Conservation (phyloP, 2,329 filamentous ascomycete species). For the Penicillium sp. region DNA sequence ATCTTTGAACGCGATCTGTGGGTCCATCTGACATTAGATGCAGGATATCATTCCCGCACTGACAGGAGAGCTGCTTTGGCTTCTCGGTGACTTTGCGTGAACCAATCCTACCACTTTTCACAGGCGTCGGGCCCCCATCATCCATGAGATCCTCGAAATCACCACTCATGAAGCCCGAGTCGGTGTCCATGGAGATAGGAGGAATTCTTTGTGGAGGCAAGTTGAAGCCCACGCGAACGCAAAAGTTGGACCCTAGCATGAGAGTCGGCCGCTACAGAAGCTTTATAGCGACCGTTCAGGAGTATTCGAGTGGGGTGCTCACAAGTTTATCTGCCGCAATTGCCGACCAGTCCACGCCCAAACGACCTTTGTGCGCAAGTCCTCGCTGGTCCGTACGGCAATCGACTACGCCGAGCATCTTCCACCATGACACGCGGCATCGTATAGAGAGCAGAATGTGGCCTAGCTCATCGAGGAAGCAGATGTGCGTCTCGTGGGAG, state of each 20-base stretch:
- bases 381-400: slow-evolving; percentile 57
- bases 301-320: too few relatives aligned
- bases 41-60: slow-evolving; percentile 73
- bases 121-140: slow-evolving; percentile 45
- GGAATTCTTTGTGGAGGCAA: too few relatives aligned
- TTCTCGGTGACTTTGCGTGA: slow-evolving; percentile 19
- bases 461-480: slow-evolving; percentile 39
- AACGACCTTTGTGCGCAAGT: slow-evolving; percentile 64
- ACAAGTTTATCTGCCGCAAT: slow-evolving; percentile 60
- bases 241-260: too few relatives aligned
- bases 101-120: slow-evolving; percentile 21
- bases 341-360: slow-evolving; percentile 58
- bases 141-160: slow-evolving; percentile 64
- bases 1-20: neutral
- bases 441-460: slow-evolving; percentile 42
- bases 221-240: too few relatives aligned
- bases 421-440: slow-evolving; percentile 46
- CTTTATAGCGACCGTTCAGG: too few relatives aligned
- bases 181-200: slow-evolving; percentile 52
- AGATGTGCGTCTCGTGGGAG: slow-evolving; percentile 39
- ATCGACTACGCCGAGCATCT: slow-evolving; percentile 56
- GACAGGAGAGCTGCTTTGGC: slow-evolving; percentile 26
- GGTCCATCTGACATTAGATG: slow-evolving; percentile 27
- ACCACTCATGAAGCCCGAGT: slow-evolving; percentile 85
- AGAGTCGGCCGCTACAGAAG: too few relatives aligned